Evolutionary conservation across 2,329 filamentous ascomycete species (phyloP).

Genomic region (Chaetothyriales sp.): DNA sequence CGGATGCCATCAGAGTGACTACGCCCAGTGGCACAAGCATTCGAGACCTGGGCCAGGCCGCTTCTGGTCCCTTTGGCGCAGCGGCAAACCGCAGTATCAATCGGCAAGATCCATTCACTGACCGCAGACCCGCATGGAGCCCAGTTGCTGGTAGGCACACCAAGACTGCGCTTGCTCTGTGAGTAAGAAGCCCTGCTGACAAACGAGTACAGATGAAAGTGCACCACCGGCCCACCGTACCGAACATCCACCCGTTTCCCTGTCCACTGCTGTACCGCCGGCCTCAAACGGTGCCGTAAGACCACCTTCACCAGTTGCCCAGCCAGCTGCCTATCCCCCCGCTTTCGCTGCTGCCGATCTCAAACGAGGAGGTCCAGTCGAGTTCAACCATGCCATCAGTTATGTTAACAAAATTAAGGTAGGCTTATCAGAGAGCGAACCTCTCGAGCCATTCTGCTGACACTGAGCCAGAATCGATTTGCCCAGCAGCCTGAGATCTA

Average conservation of each 20-base stretch:
- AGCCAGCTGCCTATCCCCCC: slow-evolving; percentile 27
- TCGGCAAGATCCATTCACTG: slow-evolving; percentile 13
- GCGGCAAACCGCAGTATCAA: slow-evolving; percentile 1
- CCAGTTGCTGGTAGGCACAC: slow-evolving; percentile 18
- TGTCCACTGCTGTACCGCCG: slow-evolving; percentile 49
- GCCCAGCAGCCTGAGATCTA: slow-evolving; percentile 95
- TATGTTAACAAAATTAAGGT: slow-evolving; percentile 99
- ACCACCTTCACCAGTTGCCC: slow-evolving; percentile 26
- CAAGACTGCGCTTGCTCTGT: slow-evolving; percentile 16
- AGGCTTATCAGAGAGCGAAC: slow-evolving; percentile 19
- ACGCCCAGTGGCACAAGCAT: slow-evolving; percentile 97
- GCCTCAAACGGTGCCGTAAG: slow-evolving; percentile 37
- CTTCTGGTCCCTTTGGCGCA: slow-evolving; percentile 20
- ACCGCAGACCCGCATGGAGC: slow-evolving; percentile 13
- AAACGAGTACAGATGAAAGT: slow-evolving; percentile 10
- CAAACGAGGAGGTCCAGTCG: slow-evolving; percentile 84
- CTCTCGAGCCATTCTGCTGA: neutral
- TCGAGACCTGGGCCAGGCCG: slow-evolving; percentile 53
- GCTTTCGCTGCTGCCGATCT: slow-evolving; percentile 40
- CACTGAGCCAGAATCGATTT: slow-evolving; percentile 65
- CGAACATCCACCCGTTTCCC: slow-evolving; percentile 15
- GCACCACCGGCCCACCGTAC: slow-evolving; percentile 10
- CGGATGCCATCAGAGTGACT: slow-evolving; percentile 89
- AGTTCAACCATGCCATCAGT: slow-evolving; percentile 98
- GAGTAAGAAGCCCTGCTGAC: slow-evolving; percentile 6